These are phyloP conservation scores for Suillus subluteus DNA, from an alignment of 768 basidiomycete species.

Conservation along the genomic window DNA sequence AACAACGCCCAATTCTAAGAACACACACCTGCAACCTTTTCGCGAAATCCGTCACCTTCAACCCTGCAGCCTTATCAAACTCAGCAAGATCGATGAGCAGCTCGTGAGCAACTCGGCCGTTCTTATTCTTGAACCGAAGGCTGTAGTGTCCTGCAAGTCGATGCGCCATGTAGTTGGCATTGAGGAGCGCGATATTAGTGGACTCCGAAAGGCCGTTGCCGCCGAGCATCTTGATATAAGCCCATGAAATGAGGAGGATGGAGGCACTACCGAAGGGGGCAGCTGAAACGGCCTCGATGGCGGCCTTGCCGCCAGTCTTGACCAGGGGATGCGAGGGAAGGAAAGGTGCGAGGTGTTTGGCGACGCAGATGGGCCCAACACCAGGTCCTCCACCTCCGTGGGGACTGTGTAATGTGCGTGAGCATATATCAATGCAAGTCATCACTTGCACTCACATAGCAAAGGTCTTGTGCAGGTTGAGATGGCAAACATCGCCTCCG, in stretches of 20 bases:
- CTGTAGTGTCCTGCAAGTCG: slow-evolving; percentile 84
- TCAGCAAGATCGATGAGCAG: slow-evolving; percentile 93
- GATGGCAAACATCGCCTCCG: slow-evolving; percentile 96
- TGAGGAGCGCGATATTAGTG: slow-evolving; percentile 86
- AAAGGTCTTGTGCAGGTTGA: slow-evolving; percentile 98
- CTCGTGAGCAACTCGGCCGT: slow-evolving; percentile 94
- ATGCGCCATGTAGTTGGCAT: slow-evolving; percentile 96
- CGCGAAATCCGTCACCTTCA: slow-evolving; percentile 95
- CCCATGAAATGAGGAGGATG: slow-evolving; percentile 96
- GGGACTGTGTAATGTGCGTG: slow-evolving; percentile 53
- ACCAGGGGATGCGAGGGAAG: slow-evolving; percentile 86
- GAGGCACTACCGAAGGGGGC: slow-evolving; percentile 95
- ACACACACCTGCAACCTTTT: slow-evolving; percentile 83
- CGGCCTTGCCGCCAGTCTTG: slow-evolving; percentile 61
- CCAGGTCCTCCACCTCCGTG: slow-evolving; percentile 98
- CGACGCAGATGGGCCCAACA: slow-evolving; percentile 94
- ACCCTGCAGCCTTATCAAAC: slow-evolving; percentile 86
- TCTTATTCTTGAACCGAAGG: slow-evolving; percentile 86
- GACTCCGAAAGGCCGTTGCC: slow-evolving; percentile 86
- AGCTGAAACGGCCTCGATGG: slow-evolving; percentile 88
- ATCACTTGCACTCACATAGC: slow-evolving; percentile 66
- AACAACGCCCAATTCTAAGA: not conserved
- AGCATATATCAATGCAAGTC: not conserved
- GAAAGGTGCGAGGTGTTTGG: slow-evolving; percentile 93
- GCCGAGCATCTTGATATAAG: slow-evolving; percentile 99